These are phyloP conservation scores for Fusarium liriodendri DNA, from an alignment of 2,329 filamentous ascomycete genomes.

Conservation along the genomic window DNA sequence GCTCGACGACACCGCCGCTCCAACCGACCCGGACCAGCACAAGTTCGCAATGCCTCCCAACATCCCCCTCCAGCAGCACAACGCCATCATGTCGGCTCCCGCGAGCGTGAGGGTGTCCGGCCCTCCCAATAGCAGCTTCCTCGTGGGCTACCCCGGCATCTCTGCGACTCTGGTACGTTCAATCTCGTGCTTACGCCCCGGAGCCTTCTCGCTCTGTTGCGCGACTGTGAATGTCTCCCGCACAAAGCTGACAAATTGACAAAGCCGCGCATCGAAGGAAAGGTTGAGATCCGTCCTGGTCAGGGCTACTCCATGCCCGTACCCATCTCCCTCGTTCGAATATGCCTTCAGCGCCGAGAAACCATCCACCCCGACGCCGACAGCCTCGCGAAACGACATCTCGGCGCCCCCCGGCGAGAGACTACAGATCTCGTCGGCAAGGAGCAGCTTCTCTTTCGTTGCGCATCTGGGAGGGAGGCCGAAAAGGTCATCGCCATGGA, in stretches of 20 bases:
- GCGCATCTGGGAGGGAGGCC: constrained; percentile 82
- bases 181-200: constrained; percentile 23
- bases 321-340: constrained; percentile 90
- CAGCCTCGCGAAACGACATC: constrained; percentile 90
- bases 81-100: constrained; percentile 43
- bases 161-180: constrained; percentile 91
- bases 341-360: constrained; percentile 92
- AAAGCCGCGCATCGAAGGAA: constrained; percentile 95
- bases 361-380: constrained; percentile 97
- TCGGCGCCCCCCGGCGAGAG: constrained; percentile 90
- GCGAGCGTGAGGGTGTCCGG: constrained; percentile 89
- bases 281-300: constrained; percentile 93
- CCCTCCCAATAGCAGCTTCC: constrained; percentile 95
- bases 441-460: constrained; percentile 92
- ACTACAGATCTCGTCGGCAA: constrained; percentile 94
- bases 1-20: constrained; percentile 31
- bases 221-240: constrained; percentile 17
- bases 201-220: background rate
- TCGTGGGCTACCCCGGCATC: constrained; percentile 97
- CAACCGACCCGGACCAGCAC: constrained; percentile 12
- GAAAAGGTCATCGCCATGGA: constrained; percentile 97
- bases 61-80: constrained; percentile 25
- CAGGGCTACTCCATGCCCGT: constrained; percentile 90
- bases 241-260: constrained; percentile 30
- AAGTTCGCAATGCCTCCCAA: constrained; percentile 22